Evolutionary conservation across 352 stramenopile genomes (phyloP).

Genomic region (Plasmopara viticola): DNA sequence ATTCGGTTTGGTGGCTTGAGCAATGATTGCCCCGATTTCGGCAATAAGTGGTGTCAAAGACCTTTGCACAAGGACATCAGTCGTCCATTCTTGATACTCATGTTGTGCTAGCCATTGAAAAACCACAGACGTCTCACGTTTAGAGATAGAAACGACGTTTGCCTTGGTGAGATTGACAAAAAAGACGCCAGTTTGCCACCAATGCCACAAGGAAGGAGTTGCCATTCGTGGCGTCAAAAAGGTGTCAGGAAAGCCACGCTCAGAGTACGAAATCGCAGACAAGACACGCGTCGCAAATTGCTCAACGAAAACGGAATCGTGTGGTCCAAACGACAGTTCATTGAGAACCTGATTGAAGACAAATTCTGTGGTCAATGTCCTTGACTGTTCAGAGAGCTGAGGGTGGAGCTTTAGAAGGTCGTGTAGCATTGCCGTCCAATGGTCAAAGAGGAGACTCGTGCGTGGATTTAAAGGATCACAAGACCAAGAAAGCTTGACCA

Average conservation of each 20-base stretch:
- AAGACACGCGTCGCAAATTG: conserved; percentile 26
- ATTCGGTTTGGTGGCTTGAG: conserved; percentile 12
- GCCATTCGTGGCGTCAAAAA: conserved; percentile 11
- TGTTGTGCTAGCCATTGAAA: conserved; percentile 34
- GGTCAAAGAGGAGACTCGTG: conserved; percentile 22
- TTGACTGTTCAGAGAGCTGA: conserved; percentile 11
- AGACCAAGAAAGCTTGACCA: conserved; percentile 22
- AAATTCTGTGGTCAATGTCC: conserved; percentile 15
- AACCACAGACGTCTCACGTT: conserved; percentile 21
- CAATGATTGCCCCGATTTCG: conserved; percentile 17
- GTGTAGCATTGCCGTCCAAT: conserved; percentile 23
- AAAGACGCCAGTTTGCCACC: conserved; percentile 30
- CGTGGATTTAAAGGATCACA: conserved; percentile 6
- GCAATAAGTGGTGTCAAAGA: conserved; percentile 21
- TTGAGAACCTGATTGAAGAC: conserved; percentile 15
- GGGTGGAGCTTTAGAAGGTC: conserved; percentile 11
- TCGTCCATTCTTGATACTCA: conserved; percentile 28
- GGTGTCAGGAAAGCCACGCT: conserved; percentile 6
- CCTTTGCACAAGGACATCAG: conserved; percentile 3
- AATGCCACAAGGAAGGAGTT: conserved; percentile 20
- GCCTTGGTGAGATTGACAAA: conserved; percentile 19
- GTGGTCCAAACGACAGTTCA: conserved; percentile 20
- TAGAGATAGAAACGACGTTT: conserved; percentile 10
- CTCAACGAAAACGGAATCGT: conserved; percentile 13
- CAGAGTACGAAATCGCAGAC: conserved; percentile 19